These are phyloP conservation scores for Gryganskiella cystojenkinii DNA, from an alignment of 192 early-diverging fungal genomes.

Conservation along the genomic window DNA sequence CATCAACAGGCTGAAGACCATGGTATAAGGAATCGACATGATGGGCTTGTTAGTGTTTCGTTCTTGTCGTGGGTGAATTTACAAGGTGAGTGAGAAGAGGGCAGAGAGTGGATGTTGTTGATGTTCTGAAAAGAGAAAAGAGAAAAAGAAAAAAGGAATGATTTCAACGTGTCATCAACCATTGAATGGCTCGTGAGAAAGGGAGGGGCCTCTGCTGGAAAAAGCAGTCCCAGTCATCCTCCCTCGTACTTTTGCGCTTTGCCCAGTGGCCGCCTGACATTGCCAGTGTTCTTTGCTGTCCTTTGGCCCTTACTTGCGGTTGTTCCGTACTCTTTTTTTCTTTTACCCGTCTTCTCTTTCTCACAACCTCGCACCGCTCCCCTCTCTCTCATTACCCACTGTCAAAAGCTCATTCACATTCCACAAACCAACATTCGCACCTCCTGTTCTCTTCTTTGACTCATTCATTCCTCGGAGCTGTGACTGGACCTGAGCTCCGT, in stretches of 20 bases:
- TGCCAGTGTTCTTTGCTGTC: too few species aligned
- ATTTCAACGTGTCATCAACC: not conserved
- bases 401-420: not conserved
- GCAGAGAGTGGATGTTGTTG: slow-evolving; percentile 1
- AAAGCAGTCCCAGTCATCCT: too few species aligned
- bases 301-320: not conserved
- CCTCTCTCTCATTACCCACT: not conserved
- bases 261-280: too few species aligned
- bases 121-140: too few species aligned
- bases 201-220: too few species aligned
- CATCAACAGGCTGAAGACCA: slow-evolving; percentile 56
- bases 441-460: not conserved
- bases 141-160: not conserved
- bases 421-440: too few species aligned
- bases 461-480: not conserved
- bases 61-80: not conserved
- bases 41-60: not conserved
- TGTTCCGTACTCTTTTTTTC: slow-evolving; percentile 1
- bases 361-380: not conserved
- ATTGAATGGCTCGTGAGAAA: too few species aligned
- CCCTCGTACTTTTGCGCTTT: too few species aligned
- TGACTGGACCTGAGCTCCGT: not conserved
- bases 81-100: not conserved
- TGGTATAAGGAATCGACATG: slow-evolving; percentile 60
- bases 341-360: not conserved